Base-by-base conservation (phyloP, 768 basidiomycete species). In the Xerocomus brunneocitrinus region DNA sequence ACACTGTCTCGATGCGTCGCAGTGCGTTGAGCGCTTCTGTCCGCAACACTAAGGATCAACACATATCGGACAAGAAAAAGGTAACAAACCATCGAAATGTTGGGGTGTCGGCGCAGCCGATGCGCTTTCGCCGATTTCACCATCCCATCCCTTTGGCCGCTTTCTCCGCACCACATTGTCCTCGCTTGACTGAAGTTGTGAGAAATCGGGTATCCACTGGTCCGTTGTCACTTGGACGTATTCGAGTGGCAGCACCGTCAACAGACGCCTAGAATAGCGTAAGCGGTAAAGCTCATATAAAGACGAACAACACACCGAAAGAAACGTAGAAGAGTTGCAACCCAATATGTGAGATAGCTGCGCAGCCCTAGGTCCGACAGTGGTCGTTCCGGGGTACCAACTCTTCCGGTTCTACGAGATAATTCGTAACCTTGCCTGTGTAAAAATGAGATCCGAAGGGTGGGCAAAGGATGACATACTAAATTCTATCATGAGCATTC, bases 401-500 rank as follows among this genome's bases (percentile, higher is more conserved):
- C 76, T 62, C 86, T 90, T 2, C 86, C 84, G 10, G 81, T 78
- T 49, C 84, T 79, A 41, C 89, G 80, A 19, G 92, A 97, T 7
- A 98, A 76, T 66, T 95, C 92, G 63, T 99, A 99, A 69, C 95
- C 95, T 98, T 32, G 19, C 16, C 43, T 2, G 25, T 25, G 14
- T 53, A 28, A 32, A 47, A 32, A 50, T 13, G 10, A 52, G 41
- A 32, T 24, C 13, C 39, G 32, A 49, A 12, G 8, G 24, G 12
- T 32, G 14, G 25, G 19, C 22, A 6, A 42, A 36, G 24, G 31
- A 39, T 34, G n/a, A 73, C 91, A 41, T 65, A 95, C 95, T 98
- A 76, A 98, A 97, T 73, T 99, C 95, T 58, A 98, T 98, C 79
- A 99, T 79, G 25, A 98, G 84, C 79, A 91, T 92, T 3, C 95